Base-by-base conservation (phyloP, 352 stramenopile species). In the Plasmopara viticola region DNA sequence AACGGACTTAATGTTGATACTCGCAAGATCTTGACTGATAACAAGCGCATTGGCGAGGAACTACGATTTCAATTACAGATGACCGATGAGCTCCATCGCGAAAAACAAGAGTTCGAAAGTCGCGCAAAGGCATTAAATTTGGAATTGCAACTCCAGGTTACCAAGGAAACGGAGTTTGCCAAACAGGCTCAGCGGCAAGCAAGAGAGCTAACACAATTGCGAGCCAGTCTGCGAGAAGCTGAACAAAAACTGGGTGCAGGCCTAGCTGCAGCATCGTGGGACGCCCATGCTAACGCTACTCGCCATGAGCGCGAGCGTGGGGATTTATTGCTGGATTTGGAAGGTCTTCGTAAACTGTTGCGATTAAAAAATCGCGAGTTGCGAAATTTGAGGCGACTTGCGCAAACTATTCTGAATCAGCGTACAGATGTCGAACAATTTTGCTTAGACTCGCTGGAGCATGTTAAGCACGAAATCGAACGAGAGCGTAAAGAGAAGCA, bases 341-440 rank as follows among this genome's bases (percentile, higher is more conserved):
- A 93, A 8, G 91, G 84, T 4, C 70, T 97, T 18, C 72, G 86
- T 14, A 73, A 90, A 45, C 64, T 97, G 15, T 51, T 98, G 20
- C 66, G 74, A 10, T 70, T 97, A 14, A 97, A 97, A 58, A 97
- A 98, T 67, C 91, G 93, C 51, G 93, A 98, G 75, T 65, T 98
- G 33, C 72, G 80, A 12, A 90, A 94, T 48, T 68, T 98, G 33
- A 73, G 88, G 25, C 74, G 75, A 33, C 81, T 97, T 12, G 78
- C 89, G 6, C 79, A 97, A 56, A 91, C 79, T 12, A 94, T 98
- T 42, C 66, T 97, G 35, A 77, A 90, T 43, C 93, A 97, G 62
- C 74, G 92, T 33, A 96, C 84, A 4, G 90, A 98, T 39, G 63
- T 92, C 6, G 80, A 93, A 51, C 85, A 97, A 51, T 97, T 96